Conservation (phyloP, 2,329 filamentous ascomycete species). For the Byssothecium circinans region DNA sequence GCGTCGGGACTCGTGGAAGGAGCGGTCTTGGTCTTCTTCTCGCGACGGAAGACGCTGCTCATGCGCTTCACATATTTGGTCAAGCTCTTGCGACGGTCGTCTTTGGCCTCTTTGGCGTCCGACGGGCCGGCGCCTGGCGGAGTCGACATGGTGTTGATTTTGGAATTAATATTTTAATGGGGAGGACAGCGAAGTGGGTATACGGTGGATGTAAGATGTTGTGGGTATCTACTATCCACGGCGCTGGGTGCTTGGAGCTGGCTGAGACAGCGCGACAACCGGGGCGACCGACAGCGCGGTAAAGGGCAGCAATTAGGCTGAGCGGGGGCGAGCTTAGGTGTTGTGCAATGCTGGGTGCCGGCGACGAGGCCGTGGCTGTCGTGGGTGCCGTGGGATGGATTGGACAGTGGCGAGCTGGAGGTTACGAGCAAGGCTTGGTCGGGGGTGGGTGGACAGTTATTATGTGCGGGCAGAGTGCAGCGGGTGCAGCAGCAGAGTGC, state of each 20-base stretch:
- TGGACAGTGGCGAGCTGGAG: no score
- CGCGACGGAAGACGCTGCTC: constrained; percentile 43
- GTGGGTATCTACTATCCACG: not conserved
- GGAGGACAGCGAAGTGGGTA: constrained; percentile 1
- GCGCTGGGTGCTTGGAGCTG: constrained; percentile 15
- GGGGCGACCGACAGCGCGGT: constrained; percentile 29
- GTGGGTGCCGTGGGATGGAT: constrained; percentile 8
- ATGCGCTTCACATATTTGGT: constrained; percentile 46
- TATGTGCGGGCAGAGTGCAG: constrained; percentile 22
- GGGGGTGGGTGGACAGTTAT: constrained; percentile 20
- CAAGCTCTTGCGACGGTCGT: constrained; percentile 37
- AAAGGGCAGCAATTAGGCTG: constrained; percentile 10
- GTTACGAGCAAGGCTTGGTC: no score
- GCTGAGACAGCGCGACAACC: constrained; percentile 31
- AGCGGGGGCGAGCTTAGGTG: no score
- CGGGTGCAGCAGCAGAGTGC: no score
- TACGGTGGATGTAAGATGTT: no score
- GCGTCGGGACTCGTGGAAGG: constrained; percentile 1
- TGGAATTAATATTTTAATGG: not conserved
- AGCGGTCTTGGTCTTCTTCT: constrained; percentile 23
- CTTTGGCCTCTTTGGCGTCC: constrained; percentile 23
- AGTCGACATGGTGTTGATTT: constrained; percentile 29
- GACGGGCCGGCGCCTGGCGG: constrained; percentile 18
- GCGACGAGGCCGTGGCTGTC: constrained; percentile 13
- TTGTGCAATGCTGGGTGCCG: constrained; percentile 8